phyloP scores from a whole-genome alignment of 176 grass and related monocot species.

The Carex pumila region DNA sequence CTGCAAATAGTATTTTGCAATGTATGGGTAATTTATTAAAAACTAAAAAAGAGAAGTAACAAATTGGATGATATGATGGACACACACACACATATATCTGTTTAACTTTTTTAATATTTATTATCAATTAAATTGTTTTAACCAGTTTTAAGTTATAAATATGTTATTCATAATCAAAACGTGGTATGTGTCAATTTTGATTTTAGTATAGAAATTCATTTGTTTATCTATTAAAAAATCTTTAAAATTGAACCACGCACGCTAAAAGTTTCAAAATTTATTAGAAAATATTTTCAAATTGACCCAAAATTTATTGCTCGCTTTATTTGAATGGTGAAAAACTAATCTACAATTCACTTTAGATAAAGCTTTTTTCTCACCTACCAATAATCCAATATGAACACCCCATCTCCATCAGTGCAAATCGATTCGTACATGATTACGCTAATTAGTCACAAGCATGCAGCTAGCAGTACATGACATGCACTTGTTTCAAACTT shows the following conservation, averaged over 20 bases:
- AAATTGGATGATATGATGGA: neutral
- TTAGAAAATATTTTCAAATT: neutral
- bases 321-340: neutral
- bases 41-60: neutral
- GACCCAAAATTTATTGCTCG: neutral
- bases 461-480: neutral
- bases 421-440: neutral
- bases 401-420: neutral
- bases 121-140: no score
- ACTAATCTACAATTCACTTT: neutral
- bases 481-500: no score
- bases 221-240: neutral
- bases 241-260: neutral
- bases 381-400: neutral
- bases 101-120: no score
- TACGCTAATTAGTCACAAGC: neutral
- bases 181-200: neutral
- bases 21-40: neutral
- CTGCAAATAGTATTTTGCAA: neutral
- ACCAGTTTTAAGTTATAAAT: neutral
- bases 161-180: neutral
- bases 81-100: no score
- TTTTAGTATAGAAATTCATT: neutral
- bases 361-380: neutral
- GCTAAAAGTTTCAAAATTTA: neutral